Base-by-base conservation (phyloP, 2,329 filamentous ascomycete species). In the Aspergillus sp. region DNA sequence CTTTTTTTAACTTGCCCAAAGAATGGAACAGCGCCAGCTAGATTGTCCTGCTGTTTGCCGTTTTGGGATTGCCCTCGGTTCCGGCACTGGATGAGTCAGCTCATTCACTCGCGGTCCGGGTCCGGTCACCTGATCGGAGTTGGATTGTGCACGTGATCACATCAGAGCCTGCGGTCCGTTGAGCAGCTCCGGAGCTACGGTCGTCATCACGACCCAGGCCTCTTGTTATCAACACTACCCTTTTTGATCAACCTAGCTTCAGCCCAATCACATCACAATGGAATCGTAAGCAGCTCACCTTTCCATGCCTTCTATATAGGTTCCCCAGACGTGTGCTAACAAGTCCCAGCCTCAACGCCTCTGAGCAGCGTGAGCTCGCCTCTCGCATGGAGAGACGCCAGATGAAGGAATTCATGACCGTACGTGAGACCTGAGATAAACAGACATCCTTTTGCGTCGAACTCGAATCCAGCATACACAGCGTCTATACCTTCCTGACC, bases 321-420 rank as follows among this genome's bases (percentile, higher is more conserved):
- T 19, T 49, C 17, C 23, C 7, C 25, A 3, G 15, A 39, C 8
- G 7, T 28, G 7, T 54, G 39, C 65, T 62, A 60, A 63, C 55
- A 19, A 41, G 55, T 55, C 55, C 32, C 71, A 90, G 88, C 70
- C 89, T 96, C 76, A 91, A 86, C 69, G 76, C 84, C 72, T 79
- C 87, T 72, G 94, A 98, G 84, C 91, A 96, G 84, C 91, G 91
- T 81, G 91, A 95, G 85, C 90, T 99, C 76, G 90, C 96, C 80
- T 82, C 87, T 81, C 92, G 95, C 80, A 93, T 99, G 87, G 92
- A 98, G 84, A 91, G 91, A 82, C 96, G 95, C 81, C 95, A 99
- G 82, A 91, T 99, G 85, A 97, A 97, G 83, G 94, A 98, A 77
- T 98, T 99, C 77, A 97, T 98, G 89, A 91, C 87, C 72, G 95